Evolutionary conservation across 2,329 filamentous ascomycete genomes (phyloP), one percentile per base, ranked within the genome.

Genomic region (Shiraia bambusicola): DNA sequence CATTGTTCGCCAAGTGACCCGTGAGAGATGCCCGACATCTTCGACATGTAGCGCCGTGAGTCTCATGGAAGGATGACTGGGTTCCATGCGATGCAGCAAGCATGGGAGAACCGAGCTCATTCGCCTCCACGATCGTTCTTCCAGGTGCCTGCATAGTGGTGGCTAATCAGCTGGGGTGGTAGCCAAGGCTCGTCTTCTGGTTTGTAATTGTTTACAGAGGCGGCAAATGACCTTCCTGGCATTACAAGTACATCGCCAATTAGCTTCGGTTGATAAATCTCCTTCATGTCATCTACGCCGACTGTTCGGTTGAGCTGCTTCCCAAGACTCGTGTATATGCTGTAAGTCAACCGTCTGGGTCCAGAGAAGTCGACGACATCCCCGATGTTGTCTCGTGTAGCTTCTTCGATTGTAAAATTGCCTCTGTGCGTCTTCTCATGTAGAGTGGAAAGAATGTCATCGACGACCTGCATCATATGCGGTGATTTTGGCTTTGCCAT

Each of bases 311-410:
- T 45, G 2, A 61, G 34, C 12, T 32, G 45, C 8, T 33, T 34
- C 12, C 45, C 47, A 40, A 67, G 32, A 31, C 62, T 66, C 31
- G 51, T 53, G 2, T 58, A 34, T 11, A 66, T 43, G 33, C 56
- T 49, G 2, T 35, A 28, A 7, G 62, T 64, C 39, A 65, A 44
- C 6, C 56, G 49, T 24, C 52, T 50, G 1, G 64, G 61, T 0
- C 60, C 62, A 1, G 63, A 58, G 3, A 65, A 49, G 37, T 66
- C 59, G 3, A 64, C 56, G 4, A 64, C 54, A 10, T 65, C 62
- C 8, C 53, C 54, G 15, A 58, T 48, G 49, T 58, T 56, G 3
- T 47, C 43, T 8, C 54, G 15, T 7, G 42, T 61, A 15, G 60
- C 28, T 4, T 46, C 42, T 8, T 44, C 19, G 1, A 65, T 25